Conservation (phyloP, 768 basidiomycete species). For the Leccinum truebloodii region DNA sequence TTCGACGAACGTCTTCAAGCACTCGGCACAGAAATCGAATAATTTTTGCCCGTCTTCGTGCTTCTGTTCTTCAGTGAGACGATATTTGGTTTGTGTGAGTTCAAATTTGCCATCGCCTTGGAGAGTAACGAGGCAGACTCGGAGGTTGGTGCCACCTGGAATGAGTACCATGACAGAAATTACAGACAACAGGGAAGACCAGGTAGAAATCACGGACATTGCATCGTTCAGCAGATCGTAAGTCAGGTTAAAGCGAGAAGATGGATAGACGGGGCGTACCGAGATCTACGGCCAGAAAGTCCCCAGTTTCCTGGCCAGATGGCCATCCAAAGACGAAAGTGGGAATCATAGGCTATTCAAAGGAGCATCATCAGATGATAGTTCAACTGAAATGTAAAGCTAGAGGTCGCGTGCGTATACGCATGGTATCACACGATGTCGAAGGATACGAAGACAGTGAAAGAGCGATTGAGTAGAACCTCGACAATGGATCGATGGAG, state of each 20-base stretch:
- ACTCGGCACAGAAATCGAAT: conserved; percentile 98
- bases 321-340: conserved; percentile 98
- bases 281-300: conserved; percentile 88
- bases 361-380: conserved; percentile 12
- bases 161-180: neutral
- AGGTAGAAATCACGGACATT: neutral
- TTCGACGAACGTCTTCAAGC: conserved; percentile 84
- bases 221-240: neutral
- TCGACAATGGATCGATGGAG: conserved; percentile 3
- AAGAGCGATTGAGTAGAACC: neutral
- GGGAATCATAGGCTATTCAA: conserved; percentile 85
- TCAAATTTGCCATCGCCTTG: conserved; percentile 96
- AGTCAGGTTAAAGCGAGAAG: neutral
- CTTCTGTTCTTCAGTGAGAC: conserved; percentile 96
- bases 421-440: neutral
- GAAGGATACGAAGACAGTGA: neutral
- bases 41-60: conserved; percentile 94
- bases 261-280: conserved; percentile 47
- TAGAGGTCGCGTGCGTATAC: neutral
- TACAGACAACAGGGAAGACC: neutral
- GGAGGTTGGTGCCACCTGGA: conserved; percentile 92
- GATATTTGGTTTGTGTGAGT: conserved; percentile 96
- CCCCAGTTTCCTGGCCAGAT: conserved; percentile 82
- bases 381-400: neutral
- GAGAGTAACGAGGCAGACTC: conserved; percentile 93